Evolutionary conservation across 495 filamentous ascomycete species (phyloP), one percentile per base, ranked within the genome.

Genomic region (Rhizodiscina lignyota): DNA sequence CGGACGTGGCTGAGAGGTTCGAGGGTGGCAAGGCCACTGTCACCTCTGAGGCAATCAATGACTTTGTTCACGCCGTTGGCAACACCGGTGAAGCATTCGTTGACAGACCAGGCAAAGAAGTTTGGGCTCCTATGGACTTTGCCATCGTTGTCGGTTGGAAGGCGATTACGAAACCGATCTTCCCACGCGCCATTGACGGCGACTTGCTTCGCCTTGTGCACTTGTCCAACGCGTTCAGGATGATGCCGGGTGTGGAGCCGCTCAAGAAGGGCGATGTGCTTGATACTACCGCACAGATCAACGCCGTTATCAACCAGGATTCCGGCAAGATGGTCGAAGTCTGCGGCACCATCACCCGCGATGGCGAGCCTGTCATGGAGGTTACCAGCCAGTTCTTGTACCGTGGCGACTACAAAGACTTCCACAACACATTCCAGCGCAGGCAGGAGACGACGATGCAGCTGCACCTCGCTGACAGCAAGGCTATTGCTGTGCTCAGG

Each of bases 251-350:
- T 35, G 89, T 89, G 15, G 74, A 91, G 52, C 86, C 91, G 18
- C 59, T 99, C 41, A 82, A 91, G 67, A 91, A 89, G 53, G 91
- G 81, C 24, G 89, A 99, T 59, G 70, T 83, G 34, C 68, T 99
- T 12, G 77, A 83, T 39, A 94, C 91, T 0, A 94, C 82, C 33
- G 91, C 89, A 35, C 84, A 87, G 55, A 82, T 96, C 61, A 94
- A 96, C 48, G 83, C 89, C 15, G 85, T 99, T 38, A 78, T 99
- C 66, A 96, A 96, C 57, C 83, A 94, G 50, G 85, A 92, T 22
- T 87, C 89, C 28, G 89, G 89, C 33, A 99, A 99, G 69, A 94
- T 96, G 84, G 89, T 99, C 5, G 91, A 96, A 58, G 85, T 99
- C 16, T 92, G 86, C 51, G 89, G 89, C 39, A 96, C 89, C 4